These are phyloP conservation scores for Helotiales sp. DNA, from an alignment of 2,329 filamentous ascomycete species.

Conservation along the genomic window DNA sequence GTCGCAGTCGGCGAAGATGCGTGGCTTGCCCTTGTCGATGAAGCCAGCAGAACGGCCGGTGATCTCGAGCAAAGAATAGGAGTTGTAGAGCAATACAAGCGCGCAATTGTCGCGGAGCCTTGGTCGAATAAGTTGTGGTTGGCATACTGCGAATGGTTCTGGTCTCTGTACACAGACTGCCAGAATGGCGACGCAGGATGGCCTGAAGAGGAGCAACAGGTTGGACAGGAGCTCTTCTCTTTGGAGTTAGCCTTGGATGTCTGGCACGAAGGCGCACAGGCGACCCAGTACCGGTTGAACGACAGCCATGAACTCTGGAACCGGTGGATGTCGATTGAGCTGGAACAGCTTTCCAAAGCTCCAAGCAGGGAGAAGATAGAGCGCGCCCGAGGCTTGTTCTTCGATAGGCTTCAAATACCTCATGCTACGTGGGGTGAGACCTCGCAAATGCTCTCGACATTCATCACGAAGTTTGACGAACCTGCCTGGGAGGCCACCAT, in stretches of 20 bases:
- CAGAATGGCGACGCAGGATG: constrained; percentile 61
- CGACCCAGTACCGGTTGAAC: constrained; percentile 74
- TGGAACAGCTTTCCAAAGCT: constrained; percentile 66
- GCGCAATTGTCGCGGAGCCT: constrained; percentile 72
- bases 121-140: constrained; percentile 77
- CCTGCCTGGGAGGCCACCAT: constrained; percentile 76
- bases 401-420: constrained; percentile 72
- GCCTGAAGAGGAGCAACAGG: constrained; percentile 69
- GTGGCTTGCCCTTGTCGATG: constrained; percentile 79
- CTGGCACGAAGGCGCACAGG: constrained; percentile 73
- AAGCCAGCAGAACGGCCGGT: constrained; percentile 65
- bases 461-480: constrained; percentile 73
- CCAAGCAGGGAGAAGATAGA: constrained; percentile 62
- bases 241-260: constrained; percentile 69
- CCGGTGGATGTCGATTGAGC: constrained; percentile 74
- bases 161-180: constrained; percentile 70
- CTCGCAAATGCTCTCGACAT: constrained; percentile 74
- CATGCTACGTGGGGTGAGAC: constrained; percentile 78
- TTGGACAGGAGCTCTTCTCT: constrained; percentile 74
- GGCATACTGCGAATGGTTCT: constrained; percentile 78
- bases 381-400: constrained; percentile 71
- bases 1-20: constrained; percentile 74
- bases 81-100: constrained; percentile 74
- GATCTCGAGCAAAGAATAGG: constrained; percentile 70
- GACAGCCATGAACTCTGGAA: constrained; percentile 83